These are phyloP conservation scores for Diaporthe aspalathi DNA, from an alignment of 2,329 filamentous ascomycete genomes.

Conservation along the genomic window DNA sequence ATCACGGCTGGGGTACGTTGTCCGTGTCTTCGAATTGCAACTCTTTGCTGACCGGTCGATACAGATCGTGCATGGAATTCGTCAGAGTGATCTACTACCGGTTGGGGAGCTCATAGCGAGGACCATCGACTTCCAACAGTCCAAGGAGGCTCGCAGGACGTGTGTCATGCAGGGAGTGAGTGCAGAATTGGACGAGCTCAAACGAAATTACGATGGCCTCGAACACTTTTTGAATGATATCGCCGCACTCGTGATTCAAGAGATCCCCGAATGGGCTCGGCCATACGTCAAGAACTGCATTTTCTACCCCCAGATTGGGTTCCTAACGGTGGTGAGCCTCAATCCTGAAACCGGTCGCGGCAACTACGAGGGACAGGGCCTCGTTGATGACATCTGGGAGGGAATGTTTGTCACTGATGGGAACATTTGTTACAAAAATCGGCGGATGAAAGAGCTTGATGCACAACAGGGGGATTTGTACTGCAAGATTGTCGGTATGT, in stretches of 20 bases:
- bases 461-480: constrained; percentile 86
- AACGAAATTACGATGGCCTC: constrained; percentile 81
- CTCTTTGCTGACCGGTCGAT: constrained; percentile 27
- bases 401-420: constrained; percentile 79
- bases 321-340: constrained; percentile 79
- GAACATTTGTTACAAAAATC: constrained; percentile 87
- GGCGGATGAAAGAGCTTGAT: constrained; percentile 83
- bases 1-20: constrained; percentile 64
- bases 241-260: constrained; percentile 70
- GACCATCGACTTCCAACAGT: constrained; percentile 84
- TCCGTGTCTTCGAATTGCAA: neutral
- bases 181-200: constrained; percentile 79
- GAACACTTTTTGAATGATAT: constrained; percentile 77
- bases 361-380: constrained; percentile 71
- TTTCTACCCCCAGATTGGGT: constrained; percentile 92
- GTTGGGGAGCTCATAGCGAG: constrained; percentile 78
- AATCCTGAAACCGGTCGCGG: constrained; percentile 69
- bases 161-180: constrained; percentile 80
- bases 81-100: constrained; percentile 67
- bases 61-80: constrained; percentile 70
- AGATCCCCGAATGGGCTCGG: constrained; percentile 70
- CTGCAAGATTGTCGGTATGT: constrained; percentile 80
- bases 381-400: constrained; percentile 75
- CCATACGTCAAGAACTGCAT: constrained; percentile 77
- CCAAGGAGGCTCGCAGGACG: constrained; percentile 76